These are phyloP conservation scores for Stevia rebaudiana DNA, from an alignment of 140 eudicot genomes.

Conservation along the genomic window DNA sequence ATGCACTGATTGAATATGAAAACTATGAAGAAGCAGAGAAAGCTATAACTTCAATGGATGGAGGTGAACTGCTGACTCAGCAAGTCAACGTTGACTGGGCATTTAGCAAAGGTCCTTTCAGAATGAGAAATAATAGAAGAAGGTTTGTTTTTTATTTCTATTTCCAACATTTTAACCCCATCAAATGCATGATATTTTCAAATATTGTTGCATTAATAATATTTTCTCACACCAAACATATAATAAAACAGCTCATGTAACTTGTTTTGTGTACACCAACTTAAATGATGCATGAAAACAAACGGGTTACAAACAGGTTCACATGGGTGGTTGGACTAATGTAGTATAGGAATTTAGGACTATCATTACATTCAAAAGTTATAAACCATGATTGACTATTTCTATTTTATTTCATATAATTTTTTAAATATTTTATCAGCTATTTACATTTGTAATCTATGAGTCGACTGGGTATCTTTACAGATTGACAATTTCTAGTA, in stretches of 20 bases:
- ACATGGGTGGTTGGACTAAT: not conserved
- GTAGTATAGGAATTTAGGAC: not conserved
- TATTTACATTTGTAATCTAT: no score
- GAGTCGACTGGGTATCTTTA: no score
- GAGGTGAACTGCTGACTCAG: no score
- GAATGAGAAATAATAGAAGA: constrained; percentile 68
- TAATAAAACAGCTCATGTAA: not conserved
- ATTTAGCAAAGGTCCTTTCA: constrained; percentile 93
- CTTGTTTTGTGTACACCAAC: no score
- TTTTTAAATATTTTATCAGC: no score
- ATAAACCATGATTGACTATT: no score
- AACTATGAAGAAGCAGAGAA: constrained; percentile 31
- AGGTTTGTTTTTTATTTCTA: constrained; percentile 39
- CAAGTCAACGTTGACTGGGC: no score
- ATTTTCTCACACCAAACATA: not conserved
- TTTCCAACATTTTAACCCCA: not conserved
- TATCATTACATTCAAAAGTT: no score
- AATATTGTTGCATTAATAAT: not conserved
- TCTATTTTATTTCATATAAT: no score
- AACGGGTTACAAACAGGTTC: not conserved
- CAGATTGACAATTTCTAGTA: no score
- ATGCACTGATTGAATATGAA: constrained; percentile 89
- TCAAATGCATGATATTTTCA: not conserved
- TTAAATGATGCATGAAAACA: no score
- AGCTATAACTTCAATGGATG: no score